Conservation (phyloP, 495 filamentous ascomycete species). For the Lepraria neglecta region DNA sequence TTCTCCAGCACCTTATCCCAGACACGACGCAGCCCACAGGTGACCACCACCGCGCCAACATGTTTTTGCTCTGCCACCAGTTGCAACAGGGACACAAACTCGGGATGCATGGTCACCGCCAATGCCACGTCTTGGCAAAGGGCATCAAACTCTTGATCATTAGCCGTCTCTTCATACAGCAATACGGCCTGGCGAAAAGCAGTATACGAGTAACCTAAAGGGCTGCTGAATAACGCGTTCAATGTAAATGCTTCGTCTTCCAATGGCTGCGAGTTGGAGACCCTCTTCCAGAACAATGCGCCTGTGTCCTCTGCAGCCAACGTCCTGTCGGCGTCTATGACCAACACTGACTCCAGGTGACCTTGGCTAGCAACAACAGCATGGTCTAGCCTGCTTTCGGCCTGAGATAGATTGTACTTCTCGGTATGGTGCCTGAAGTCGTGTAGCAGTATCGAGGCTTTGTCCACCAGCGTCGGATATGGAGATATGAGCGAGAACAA, state of each 20-base stretch:
- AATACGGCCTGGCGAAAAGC: constrained; percentile 53
- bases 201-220: constrained; percentile 47
- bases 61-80: constrained; percentile 33
- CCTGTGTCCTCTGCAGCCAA: constrained; percentile 51
- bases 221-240: constrained; percentile 45
- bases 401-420: constrained; percentile 36
- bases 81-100: constrained; percentile 44
- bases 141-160: constrained; percentile 41
- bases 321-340: constrained; percentile 56
- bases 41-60: constrained; percentile 50
- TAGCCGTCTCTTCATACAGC: constrained; percentile 46
- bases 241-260: constrained; percentile 31
- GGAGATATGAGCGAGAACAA: constrained; percentile 38
- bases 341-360: constrained; percentile 41
- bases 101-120: constrained; percentile 42
- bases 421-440: constrained; percentile 42
- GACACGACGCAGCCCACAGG: constrained; percentile 49
- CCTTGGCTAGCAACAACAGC: constrained; percentile 25
- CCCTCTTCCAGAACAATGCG: constrained; percentile 45
- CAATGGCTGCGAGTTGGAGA: constrained; percentile 17
- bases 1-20: constrained; percentile 52
- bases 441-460: constrained; percentile 30
- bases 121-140: constrained; percentile 45
- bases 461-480: constrained; percentile 18
- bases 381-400: constrained; percentile 38